These are phyloP conservation scores for Ailanthus altissimus DNA, from an alignment of 345 rosid species.

Conservation along the genomic window DNA sequence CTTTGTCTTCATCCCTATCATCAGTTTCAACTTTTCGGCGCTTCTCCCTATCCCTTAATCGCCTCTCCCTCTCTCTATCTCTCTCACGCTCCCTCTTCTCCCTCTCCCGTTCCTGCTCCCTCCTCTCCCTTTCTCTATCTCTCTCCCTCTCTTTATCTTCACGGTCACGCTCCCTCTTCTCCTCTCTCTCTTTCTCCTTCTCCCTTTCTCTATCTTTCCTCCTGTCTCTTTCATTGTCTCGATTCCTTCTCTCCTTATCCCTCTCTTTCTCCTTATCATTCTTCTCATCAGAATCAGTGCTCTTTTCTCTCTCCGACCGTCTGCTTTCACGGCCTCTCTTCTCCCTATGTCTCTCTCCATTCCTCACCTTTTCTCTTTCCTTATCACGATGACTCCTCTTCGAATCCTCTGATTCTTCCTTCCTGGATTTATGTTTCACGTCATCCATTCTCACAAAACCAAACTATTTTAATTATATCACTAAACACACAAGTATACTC, in stretches of 20 bases:
- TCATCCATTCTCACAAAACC: slow-evolving; percentile 39
- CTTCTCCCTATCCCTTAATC: slow-evolving; percentile 61
- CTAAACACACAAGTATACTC: no score
- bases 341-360: slow-evolving; percentile 53
- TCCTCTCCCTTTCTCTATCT: slow-evolving; percentile 37
- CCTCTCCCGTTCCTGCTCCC: slow-evolving; percentile 14
- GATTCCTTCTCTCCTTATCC: slow-evolving; percentile 38
- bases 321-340: slow-evolving; percentile 43
- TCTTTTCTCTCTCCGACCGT: slow-evolving; percentile 52
- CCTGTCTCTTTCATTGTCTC: slow-evolving; percentile 36
- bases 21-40: slow-evolving; percentile 54
- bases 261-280: slow-evolving; percentile 41
- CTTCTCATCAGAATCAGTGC: slow-evolving; percentile 48
- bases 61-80: slow-evolving; percentile 39
- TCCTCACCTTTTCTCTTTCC: slow-evolving; percentile 56
- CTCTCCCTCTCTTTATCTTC: slow-evolving; percentile 38
- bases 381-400: slow-evolving; percentile 54
- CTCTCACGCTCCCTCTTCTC: slow-evolving; percentile 19
- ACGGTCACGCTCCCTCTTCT: slow-evolving; percentile 31
- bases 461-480: background rate
- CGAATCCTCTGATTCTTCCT: slow-evolving; percentile 48
- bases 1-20: slow-evolving; percentile 57
- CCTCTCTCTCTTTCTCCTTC: slow-evolving; percentile 30
- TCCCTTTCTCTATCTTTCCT: slow-evolving; percentile 25
- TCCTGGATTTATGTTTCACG: slow-evolving; percentile 44